Evolutionary conservation across 768 basidiomycete genomes (phyloP), one percentile per base, ranked within the genome.

Genomic region (Tricholoma sp.): DNA sequence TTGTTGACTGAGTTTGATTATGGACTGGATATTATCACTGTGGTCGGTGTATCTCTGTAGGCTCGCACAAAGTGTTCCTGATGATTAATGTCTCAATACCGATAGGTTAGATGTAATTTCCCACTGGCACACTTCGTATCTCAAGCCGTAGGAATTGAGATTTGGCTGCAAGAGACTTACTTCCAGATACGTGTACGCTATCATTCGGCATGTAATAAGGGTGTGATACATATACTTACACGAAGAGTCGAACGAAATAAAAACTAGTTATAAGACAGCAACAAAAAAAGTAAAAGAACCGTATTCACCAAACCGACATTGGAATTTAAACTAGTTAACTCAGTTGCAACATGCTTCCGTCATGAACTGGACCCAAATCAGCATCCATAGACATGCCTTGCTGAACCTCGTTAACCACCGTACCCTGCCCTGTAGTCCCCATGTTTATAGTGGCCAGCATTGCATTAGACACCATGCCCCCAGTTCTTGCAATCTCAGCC

Each of bases 341-440:
- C 32, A 86, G 68, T 65, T 81, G 77, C 33, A 84, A 74, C 63
- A 80, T 78, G 55, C 71, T 76, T 1, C 80, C 84, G 51, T 86
- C 84, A 20, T 66, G 64, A 34, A 85, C 65, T 1, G 86, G 88
- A 1, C 81, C 87, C 34, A 66, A 70, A 13, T 79, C 80, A 8
- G 78, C 80, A 17, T 84, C 83, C 59, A 80, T 64, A 29, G 72
- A 65, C 28, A 74, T 68, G 29, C 70, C 73, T 9, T 68, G 67
- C 11, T 72, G 74, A 10, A 88, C 84, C 65, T 85, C 84, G 50
- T 63, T 79, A 9, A 80, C 74, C 10, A 79, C 65, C 32, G 82
- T 74, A 5, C 86, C 87, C 68, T 88, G 87, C 2, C 83, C 80
- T 0, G 77, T 84, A 17, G 80, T 80, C 8, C 82, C 82, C 57